Evolutionary conservation across 1,139 yeast species (phyloP).

Genomic region (Taphrina betulina): DNA sequence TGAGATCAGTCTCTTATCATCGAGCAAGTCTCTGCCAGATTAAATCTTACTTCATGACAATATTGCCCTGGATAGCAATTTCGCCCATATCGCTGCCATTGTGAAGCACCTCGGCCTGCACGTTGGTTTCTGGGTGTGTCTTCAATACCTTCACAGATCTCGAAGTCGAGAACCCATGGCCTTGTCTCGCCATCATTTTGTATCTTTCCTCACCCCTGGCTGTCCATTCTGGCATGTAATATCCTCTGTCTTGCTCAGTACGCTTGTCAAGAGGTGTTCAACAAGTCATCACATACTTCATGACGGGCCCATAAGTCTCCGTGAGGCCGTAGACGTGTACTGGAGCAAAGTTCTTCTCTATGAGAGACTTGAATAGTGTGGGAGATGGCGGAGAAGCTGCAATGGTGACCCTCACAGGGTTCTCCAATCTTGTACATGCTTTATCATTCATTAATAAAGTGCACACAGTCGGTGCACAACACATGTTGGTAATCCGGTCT

Average conservation of each 20-base stretch:
- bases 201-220: conserved; percentile 11
- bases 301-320: conserved; percentile 48
- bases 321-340: conserved; percentile 77
- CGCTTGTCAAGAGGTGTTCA: too few relatives aligned
- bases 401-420: conserved; percentile 44
- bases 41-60: conserved; percentile 55
- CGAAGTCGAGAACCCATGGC: conserved; percentile 45
- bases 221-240: conserved; percentile 44
- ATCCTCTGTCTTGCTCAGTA: too few relatives aligned
- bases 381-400: conserved; percentile 49
- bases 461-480: conserved; percentile 49
- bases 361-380: conserved; percentile 45
- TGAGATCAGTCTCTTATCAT: conserved; percentile 53
- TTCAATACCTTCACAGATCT: conserved; percentile 51
- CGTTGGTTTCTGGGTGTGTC: conserved; percentile 46
- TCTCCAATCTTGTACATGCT: conserved; percentile 41
- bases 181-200: conserved; percentile 44
- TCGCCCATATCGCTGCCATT: conserved; percentile 47
- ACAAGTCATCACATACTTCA: too few relatives aligned
- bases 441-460: conserved; percentile 45
- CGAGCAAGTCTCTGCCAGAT: neutral
- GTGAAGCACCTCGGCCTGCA: conserved; percentile 52
- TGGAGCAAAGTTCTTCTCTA: conserved; percentile 44
- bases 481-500: conserved; percentile 45
- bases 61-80: conserved; percentile 47